Evolutionary conservation across 202 grass and related monocot species (phyloP).

Genomic region (Thinopyrum obtusiflorum): DNA sequence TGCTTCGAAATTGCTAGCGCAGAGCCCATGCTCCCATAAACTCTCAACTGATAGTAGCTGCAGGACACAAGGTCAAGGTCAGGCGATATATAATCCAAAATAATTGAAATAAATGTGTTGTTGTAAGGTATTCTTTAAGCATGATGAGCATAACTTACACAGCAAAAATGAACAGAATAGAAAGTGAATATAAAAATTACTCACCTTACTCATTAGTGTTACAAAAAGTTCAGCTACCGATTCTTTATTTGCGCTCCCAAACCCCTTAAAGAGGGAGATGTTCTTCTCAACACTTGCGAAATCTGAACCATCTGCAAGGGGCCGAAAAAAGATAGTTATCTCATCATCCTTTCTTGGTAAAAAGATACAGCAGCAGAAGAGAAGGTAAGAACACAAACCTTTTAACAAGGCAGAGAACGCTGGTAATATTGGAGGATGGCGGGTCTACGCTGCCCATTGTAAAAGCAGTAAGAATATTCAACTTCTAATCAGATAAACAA

Average conservation of each 20-base stretch:
- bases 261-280: constrained; percentile 45
- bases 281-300: constrained; percentile 45
- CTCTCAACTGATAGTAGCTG: constrained; percentile 66
- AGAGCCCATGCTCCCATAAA: constrained; percentile 88
- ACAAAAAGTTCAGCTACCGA: constrained; percentile 77
- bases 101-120: not conserved
- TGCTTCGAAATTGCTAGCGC: constrained; percentile 75
- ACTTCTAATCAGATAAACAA: constrained; percentile 17
- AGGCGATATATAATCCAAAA: not conserved
- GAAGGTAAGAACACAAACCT: constrained; percentile 38
- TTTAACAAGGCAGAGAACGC: constrained; percentile 68
- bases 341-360: not conserved
- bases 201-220: constrained; percentile 75
- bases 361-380: not conserved
- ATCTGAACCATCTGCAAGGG: constrained; percentile 61
- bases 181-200: constrained; percentile 19
- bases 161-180: constrained; percentile 4
- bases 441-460: constrained; percentile 66
- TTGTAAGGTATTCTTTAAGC: not conserved
- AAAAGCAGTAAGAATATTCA: constrained; percentile 26
- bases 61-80: constrained; percentile 9
- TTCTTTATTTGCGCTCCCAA: constrained; percentile 79
- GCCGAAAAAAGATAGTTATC: not conserved
- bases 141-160: not conserved
- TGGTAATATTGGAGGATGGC: constrained; percentile 78